A percentile compares a stretch with the other conserved stretches of the same genome.
Conservation (phyloP, 768 basidiomycete species). For the Rhodotorula babjevae region DNA sequence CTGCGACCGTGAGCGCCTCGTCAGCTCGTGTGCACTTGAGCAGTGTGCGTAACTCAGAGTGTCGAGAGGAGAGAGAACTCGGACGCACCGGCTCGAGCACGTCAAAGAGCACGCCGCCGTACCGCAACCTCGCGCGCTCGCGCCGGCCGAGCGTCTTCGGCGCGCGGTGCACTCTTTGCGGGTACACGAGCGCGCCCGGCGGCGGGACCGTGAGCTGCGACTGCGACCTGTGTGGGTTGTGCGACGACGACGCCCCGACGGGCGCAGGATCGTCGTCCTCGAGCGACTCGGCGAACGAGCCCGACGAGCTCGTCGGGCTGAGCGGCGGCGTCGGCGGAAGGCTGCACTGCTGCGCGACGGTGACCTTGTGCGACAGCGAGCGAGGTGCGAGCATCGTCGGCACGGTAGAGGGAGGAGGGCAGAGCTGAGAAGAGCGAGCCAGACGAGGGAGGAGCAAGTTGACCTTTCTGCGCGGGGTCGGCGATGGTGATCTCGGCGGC, state of each 20-base stretch:
- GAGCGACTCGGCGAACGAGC: too few species aligned
- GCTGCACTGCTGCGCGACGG: not conserved
- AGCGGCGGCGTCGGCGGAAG: too few species aligned
- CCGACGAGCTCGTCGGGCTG: too few species aligned
- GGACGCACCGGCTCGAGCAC: slow-evolving; percentile 1
- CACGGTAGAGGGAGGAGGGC: not conserved
- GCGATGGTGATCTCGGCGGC: too few species aligned
- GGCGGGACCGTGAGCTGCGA: not conserved
- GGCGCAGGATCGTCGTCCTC: too few species aligned
- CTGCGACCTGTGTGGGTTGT: too few species aligned
- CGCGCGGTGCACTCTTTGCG: slow-evolving; percentile 3
- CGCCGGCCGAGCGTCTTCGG: accelerated
- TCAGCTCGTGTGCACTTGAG: not conserved
- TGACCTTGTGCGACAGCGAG: too few species aligned
- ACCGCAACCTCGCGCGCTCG: not conserved
- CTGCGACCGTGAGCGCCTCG: not conserved
- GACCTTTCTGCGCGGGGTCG: too few species aligned
- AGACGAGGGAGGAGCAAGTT: too few species aligned
- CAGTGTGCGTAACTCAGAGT: too few species aligned
- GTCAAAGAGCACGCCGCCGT: not conserved
- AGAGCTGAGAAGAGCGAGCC: too few species aligned
- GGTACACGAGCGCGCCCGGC: slow-evolving; percentile 1
- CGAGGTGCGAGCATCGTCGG: not conserved
- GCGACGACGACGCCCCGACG: not conserved
- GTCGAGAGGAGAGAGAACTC: not conserved